Conservation (phyloP, 2,329 filamentous ascomycete species). For the Hymenoscyphus infarciens region DNA sequence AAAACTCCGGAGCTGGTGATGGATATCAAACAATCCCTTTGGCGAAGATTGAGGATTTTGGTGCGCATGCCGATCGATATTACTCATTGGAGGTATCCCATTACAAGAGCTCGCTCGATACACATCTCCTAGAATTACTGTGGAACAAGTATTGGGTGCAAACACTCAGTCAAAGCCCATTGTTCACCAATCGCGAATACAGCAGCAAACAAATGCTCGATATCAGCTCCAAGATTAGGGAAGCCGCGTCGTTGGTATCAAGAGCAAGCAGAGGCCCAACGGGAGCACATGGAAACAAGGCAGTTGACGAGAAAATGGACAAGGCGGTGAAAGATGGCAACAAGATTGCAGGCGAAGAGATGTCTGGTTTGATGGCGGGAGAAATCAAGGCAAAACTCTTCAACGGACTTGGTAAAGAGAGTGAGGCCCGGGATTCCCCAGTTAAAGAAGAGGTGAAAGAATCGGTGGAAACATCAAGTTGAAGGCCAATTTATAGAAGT, state of each 20-base stretch:
- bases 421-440: neutral
- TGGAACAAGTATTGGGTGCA: constrained; percentile 99
- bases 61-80: constrained; percentile 85
- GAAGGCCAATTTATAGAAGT: neutral
- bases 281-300: constrained; percentile 19
- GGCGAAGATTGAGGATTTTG: constrained; percentile 94
- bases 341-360: constrained; percentile 54
- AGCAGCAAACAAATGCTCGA: constrained; percentile 90
- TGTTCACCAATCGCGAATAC: constrained; percentile 90
- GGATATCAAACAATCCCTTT: constrained; percentile 78
- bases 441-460: neutral
- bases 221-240: constrained; percentile 74
- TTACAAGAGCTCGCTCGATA: constrained; percentile 90
- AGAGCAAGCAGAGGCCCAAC: constrained; percentile 35
- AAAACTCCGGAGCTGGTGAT: constrained; percentile 45
- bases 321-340: constrained; percentile 54
- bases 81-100: constrained; percentile 89
- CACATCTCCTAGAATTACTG: constrained; percentile 77
- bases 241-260: constrained; percentile 48
- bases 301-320: constrained; percentile 46
- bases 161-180: constrained; percentile 84
- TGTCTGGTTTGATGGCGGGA: constrained; percentile 38
- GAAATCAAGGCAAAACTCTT: constrained; percentile 51
- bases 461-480: neutral
- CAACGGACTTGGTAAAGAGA: constrained; percentile 32